Conservation (phyloP, 176 grass and related monocot species). For the Pontederia paniculata region DNA sequence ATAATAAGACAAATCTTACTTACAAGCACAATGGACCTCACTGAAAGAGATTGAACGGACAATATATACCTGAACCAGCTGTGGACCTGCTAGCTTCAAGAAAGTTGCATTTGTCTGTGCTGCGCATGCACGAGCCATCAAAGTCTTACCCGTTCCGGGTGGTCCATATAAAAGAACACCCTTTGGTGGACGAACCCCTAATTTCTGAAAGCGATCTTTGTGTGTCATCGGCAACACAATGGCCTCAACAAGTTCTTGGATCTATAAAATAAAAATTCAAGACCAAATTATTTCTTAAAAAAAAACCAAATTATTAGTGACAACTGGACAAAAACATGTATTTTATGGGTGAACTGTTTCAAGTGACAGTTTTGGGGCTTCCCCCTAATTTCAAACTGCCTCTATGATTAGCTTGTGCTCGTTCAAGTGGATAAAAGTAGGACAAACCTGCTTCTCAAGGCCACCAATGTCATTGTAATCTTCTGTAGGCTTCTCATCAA, state of each 20-base stretch:
- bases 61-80: slow-evolving; percentile 61
- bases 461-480: slow-evolving; percentile 95
- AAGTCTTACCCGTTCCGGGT: slow-evolving; percentile 83
- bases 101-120: slow-evolving; percentile 92
- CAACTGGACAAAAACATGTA: background rate
- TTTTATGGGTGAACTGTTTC: background rate
- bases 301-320: no score
- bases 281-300: no score
- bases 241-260: slow-evolving; percentile 93
- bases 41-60: background rate
- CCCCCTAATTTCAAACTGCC: background rate
- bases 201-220: slow-evolving; percentile 73
- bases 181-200: slow-evolving; percentile 87
- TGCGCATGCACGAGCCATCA: slow-evolving; percentile 95
- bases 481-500: slow-evolving; percentile 86
- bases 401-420: no score
- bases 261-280: slow-evolving; percentile 30
- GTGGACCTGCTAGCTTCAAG: slow-evolving; percentile 81
- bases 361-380: slow-evolving; percentile 2
- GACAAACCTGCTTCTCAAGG: slow-evolving; percentile 73
- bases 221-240: slow-evolving; percentile 94
- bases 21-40: background rate
- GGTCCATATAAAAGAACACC: slow-evolving; percentile 95
- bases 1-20: background rate
- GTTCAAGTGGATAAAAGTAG: background rate